Conservation (phyloP, 805 yeast species). For the Nakazawaea wyomingensis region DNA sequence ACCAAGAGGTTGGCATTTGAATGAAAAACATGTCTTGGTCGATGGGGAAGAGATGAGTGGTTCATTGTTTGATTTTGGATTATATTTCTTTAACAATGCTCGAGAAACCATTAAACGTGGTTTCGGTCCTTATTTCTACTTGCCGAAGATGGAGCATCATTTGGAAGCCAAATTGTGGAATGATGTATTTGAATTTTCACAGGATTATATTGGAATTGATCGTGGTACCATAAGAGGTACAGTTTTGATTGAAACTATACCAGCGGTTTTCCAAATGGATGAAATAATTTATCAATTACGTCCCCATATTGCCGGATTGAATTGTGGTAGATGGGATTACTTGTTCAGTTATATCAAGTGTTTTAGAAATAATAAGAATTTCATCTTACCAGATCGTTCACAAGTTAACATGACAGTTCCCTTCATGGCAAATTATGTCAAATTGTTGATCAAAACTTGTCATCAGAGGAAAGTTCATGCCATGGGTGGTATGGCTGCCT, state of each 20-base stretch:
- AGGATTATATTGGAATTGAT: slow-evolving; percentile 57
- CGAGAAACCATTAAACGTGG: slow-evolving; percentile 51
- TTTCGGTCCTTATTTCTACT: slow-evolving; percentile 66
- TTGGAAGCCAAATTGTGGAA: slow-evolving; percentile 74
- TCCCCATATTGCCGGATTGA: slow-evolving; percentile 66
- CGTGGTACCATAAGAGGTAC: slow-evolving; percentile 71
- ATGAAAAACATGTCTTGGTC: slow-evolving; percentile 58
- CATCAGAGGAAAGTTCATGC: slow-evolving; percentile 73
- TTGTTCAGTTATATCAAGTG: slow-evolving; percentile 66
- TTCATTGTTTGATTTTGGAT: slow-evolving; percentile 63
- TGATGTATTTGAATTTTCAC: slow-evolving; percentile 60
- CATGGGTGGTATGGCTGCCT: slow-evolving; percentile 79
- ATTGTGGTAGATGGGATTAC: slow-evolving; percentile 78
- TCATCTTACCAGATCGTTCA: slow-evolving; percentile 61
- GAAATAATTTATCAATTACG: slow-evolving; percentile 71
- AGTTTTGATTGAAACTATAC: slow-evolving; percentile 65
- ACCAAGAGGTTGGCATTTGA: slow-evolving; percentile 72
- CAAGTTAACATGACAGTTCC: slow-evolving; percentile 68
- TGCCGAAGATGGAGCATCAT: slow-evolving; percentile 76
- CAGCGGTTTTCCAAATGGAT: slow-evolving; percentile 75
- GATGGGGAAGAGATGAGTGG: slow-evolving; percentile 68
- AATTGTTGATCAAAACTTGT: slow-evolving; percentile 59
- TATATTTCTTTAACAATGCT: slow-evolving; percentile 68
- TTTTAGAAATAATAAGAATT: slow-evolving; percentile 56
- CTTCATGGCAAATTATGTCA: slow-evolving; percentile 64